phyloP scores from a whole-genome alignment of 2,329 filamentous ascomycete species.

The Sphaceloma murrayae region DNA sequence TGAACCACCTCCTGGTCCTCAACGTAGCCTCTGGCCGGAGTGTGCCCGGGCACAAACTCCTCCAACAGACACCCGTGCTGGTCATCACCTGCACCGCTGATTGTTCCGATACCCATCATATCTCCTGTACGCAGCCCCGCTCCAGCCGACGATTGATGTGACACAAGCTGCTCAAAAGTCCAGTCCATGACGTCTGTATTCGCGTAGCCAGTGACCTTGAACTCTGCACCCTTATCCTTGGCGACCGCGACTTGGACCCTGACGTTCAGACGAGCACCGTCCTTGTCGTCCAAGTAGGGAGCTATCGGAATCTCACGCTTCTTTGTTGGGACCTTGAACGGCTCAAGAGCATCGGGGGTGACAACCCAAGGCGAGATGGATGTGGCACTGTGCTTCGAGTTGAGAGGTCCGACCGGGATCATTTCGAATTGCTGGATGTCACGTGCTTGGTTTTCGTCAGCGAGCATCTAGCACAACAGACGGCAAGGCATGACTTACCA shows the following conservation, averaged over 20 bases:
- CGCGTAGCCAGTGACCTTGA: conserved; percentile 21
- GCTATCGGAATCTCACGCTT: conserved; percentile 23
- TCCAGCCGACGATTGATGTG: conserved; percentile 36
- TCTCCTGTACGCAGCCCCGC: conserved; percentile 36
- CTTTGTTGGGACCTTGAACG: conserved; percentile 24
- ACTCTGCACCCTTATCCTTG: conserved; percentile 18
- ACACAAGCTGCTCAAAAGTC: conserved; percentile 39
- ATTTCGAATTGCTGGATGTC: conserved; percentile 55
- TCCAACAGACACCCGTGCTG: conserved; percentile 38
- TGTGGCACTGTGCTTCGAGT: conserved; percentile 52
- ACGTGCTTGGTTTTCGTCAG: conserved; percentile 33
- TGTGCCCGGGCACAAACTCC: conserved; percentile 31
- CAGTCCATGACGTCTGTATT: conserved; percentile 36
- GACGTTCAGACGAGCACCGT: conserved; percentile 26
- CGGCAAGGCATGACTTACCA: conserved; percentile 24
- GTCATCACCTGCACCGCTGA: conserved; percentile 31
- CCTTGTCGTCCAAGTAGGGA: conserved; percentile 23
- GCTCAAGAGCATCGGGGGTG: conserved; percentile 48
- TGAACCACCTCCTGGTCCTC: conserved; percentile 35
- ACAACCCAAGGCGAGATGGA: conserved; percentile 54
- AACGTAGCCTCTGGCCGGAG: conserved; percentile 31
- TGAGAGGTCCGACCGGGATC: conserved; percentile 51
- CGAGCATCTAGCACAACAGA: not conserved
- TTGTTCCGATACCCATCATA: conserved; percentile 37
- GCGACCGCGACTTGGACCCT: conserved; percentile 26